These are phyloP conservation scores for Collybiopsis luxurians DNA, from an alignment of 768 basidiomycete species.

Conservation along the genomic window DNA sequence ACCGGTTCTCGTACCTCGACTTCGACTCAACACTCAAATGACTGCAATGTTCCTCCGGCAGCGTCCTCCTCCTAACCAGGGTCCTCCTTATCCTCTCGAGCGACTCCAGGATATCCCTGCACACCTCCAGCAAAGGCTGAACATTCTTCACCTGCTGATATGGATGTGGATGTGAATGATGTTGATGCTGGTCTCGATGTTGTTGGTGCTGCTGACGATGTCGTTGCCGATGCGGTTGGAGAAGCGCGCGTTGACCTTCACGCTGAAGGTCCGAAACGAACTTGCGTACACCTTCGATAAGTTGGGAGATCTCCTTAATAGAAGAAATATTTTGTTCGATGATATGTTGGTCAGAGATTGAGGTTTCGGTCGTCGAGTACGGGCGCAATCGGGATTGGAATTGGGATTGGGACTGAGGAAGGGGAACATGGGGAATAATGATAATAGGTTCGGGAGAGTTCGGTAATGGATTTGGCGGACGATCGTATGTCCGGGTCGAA, in stretches of 20 bases:
- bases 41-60: neutral
- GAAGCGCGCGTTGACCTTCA: neutral
- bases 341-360: too few species aligned
- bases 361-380: too few species aligned
- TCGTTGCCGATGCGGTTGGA: neutral
- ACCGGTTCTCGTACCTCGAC: neutral
- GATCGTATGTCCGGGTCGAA: too few species aligned
- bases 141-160: neutral
- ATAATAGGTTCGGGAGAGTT: too few species aligned
- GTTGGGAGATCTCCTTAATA: neutral
- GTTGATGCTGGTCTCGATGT: neutral
- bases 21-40: neutral
- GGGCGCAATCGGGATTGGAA: too few species aligned
- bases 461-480: too few species aligned
- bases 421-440: too few species aligned
- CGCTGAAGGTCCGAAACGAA: neutral
- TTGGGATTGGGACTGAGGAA: too few species aligned
- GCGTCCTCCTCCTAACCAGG: neutral
- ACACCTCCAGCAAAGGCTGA: neutral
- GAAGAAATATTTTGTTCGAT: neutral
- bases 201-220: neutral
- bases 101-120: neutral
- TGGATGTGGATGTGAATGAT: neutral
- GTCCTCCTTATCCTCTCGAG: neutral
- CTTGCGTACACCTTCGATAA: neutral